phyloP scores from a whole-genome alignment of 2,329 filamentous ascomycete genomes.

The Neofusicoccum parvum region DNA sequence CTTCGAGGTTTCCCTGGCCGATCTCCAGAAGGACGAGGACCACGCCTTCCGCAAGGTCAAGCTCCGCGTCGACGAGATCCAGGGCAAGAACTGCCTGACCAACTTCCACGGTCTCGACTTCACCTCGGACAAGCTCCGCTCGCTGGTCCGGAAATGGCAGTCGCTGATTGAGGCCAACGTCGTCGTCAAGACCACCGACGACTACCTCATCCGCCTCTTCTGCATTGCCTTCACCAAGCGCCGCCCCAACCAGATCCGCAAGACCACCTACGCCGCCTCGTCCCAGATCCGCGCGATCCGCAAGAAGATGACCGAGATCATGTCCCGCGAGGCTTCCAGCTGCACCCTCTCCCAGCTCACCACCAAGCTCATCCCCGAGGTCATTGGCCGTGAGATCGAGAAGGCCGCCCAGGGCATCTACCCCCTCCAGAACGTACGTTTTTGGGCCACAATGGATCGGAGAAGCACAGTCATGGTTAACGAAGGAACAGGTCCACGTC shows the following conservation, averaged over 20 bases:
- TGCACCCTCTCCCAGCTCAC: conserved; percentile 96
- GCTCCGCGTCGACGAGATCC: conserved; percentile 96
- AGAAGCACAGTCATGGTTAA: conserved; percentile 28
- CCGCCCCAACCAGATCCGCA: conserved; percentile 99
- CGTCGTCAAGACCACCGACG: conserved; percentile 99
- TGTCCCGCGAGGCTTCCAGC: conserved; percentile 89
- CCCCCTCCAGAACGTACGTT: conserved; percentile 91
- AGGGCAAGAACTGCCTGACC: conserved; percentile 99
- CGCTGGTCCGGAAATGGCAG: conserved; percentile 99
- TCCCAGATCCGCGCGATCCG: conserved; percentile 98
- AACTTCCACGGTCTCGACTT: conserved; percentile 99
- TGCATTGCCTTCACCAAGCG: conserved; percentile 99
- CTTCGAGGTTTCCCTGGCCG: conserved; percentile 97
- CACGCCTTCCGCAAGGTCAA: conserved; percentile 99
- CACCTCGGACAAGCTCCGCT: conserved; percentile 99
- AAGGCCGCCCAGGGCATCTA: conserved; percentile 99
- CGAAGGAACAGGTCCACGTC: conserved; percentile 79
- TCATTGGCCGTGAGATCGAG: conserved; percentile 99
- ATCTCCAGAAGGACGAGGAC: conserved; percentile 99
- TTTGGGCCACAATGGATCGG: background rate
- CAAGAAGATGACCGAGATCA: conserved; percentile 99
- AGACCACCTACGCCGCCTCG: conserved; percentile 97
- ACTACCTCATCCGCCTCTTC: conserved; percentile 99
- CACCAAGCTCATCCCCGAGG: conserved; percentile 98
- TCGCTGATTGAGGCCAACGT: conserved; percentile 99